Base-by-base conservation (phyloP, 2,329 filamentous ascomycete species). In the Penicillium paneum region DNA sequence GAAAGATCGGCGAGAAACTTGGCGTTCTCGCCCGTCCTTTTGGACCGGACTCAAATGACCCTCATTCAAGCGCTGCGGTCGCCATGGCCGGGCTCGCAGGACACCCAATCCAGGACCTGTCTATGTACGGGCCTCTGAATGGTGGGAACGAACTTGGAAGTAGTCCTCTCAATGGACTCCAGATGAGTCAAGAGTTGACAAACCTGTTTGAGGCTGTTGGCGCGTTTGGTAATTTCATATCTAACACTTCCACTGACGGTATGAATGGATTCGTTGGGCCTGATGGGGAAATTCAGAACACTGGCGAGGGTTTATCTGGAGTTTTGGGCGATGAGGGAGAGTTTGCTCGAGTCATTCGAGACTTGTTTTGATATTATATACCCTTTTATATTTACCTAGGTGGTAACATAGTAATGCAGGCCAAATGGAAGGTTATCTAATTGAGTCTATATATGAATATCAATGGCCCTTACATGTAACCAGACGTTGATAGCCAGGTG, bases 61-160 rank as follows among this genome's bases (percentile, higher is more conserved):
- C 83, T 15, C 83, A 84, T 64, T 84, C 82, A 2, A 81, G 79
- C 21, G 84, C 84, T 3, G 84, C 84, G 1, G 81, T 86, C 5
- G 83, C 84, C 8, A 86, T 87, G 84, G 84, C 83, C 10, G 83
- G 83, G 1, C 73, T 87, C 17, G 84, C 84, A 2, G 84, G 84
- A 6, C 83, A 86, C 64, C 78, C 79, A 28, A 81, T 86, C 15
- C 82, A 86, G 54, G 80, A 83, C 53, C 69, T 83, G 55, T 76
- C 80, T 0, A 66, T 83, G 21, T 83, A 79, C 54, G 68, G 69
- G 8, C 51, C 67, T 32, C 68, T 74, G 36, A 72, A 69, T 56
- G 71, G 72, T 21, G 56, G 62, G 6, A 63, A 65, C 26, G 75
- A 77, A 35, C 65, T 79, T 12, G 80, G 79, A 24, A 81, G 77